Base-by-base conservation (phyloP, 2,329 filamentous ascomycete species). In the Davidsoniella virescens region DNA sequence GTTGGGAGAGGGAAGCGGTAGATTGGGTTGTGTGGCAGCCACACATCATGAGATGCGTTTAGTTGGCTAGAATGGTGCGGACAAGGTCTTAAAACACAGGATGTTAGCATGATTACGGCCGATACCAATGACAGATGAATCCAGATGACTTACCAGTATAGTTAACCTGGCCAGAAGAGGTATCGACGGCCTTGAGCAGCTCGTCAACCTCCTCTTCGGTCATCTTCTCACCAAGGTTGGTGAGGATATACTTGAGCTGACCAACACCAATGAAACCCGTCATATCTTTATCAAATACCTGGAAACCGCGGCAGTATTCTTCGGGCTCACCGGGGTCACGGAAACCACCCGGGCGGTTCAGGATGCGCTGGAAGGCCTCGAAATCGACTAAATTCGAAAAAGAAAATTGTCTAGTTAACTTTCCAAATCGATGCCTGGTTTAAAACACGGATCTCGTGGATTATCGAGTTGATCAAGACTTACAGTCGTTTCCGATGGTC, bases 221-320 rank as follows among this genome's bases (percentile, higher is more conserved):
- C 87, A 98, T 95, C 76, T 96, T 96, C 81, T 98, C 92, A 61
- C 92, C 92, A 60, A 98, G 70, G 65, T 96, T 96, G 52, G 92
- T 98, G 62, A 98, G 70, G 64, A 98, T 90, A 70, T 98, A 98
- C 69, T 94, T 85, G 66, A 98, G 77, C 70, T 98, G 92, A 52
- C 92, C 92, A 56, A 96, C 90, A 51, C 90, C 92, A 64, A 98
- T 96, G 67, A 88, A 95, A 48, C 92, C 92, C 54, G 87, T 94
- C 79, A 94, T 84, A 65, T 98, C 92, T 70, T 98, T 98, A 70
- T 98, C 92, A 61, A 98, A 98, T 49, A 98, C 92, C 68, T 98
- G 92, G 73, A 98, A 98, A 51, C 92, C 92, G 55, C 90, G 85
- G 68, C 90, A 94, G 70, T 98, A 98, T 67, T 96, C 90, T 63